Conservation (phyloP, 2,329 filamentous ascomycete species). For the Monosporascus sp. region DNA sequence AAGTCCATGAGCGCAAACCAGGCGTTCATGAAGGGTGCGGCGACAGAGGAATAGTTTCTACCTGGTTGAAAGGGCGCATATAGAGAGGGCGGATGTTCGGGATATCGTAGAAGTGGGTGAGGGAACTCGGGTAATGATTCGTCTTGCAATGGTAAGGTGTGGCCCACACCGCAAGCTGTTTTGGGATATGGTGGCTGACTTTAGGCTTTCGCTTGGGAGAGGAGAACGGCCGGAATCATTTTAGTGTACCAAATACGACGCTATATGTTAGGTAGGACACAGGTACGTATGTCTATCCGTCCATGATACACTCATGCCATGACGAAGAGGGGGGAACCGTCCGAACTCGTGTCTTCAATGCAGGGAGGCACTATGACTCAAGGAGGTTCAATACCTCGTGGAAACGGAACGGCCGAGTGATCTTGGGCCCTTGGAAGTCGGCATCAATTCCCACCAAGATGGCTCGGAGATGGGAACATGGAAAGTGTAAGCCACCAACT, state of each 20-base stretch:
- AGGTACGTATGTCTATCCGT: background rate
- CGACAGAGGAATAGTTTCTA: too few relatives aligned
- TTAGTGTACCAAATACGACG: background rate
- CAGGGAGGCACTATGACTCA: background rate
- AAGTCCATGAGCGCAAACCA: too few relatives aligned
- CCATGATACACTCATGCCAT: background rate
- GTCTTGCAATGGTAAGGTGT: background rate
- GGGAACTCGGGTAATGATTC: background rate
- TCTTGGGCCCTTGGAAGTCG: too few relatives aligned
- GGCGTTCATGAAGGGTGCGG: too few relatives aligned
- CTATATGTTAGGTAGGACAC: background rate
- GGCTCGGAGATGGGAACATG: too few relatives aligned
- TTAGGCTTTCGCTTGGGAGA: too few relatives aligned
- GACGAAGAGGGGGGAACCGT: background rate
- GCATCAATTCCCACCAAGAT: too few relatives aligned
- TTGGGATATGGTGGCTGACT: background rate
- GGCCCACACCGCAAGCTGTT: background rate
- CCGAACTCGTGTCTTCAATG: background rate
- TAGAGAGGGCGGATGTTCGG: background rate
- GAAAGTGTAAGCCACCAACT: too few relatives aligned
- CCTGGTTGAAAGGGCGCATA: background rate
- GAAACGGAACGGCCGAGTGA: too few relatives aligned
- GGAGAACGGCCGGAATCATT: background rate
- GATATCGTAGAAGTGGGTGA: background rate
- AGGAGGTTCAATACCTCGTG: background rate